Evolutionary conservation across 768 basidiomycete species (phyloP), one percentile per base, ranked within the genome.

Genomic region (Obba rivulosa): DNA sequence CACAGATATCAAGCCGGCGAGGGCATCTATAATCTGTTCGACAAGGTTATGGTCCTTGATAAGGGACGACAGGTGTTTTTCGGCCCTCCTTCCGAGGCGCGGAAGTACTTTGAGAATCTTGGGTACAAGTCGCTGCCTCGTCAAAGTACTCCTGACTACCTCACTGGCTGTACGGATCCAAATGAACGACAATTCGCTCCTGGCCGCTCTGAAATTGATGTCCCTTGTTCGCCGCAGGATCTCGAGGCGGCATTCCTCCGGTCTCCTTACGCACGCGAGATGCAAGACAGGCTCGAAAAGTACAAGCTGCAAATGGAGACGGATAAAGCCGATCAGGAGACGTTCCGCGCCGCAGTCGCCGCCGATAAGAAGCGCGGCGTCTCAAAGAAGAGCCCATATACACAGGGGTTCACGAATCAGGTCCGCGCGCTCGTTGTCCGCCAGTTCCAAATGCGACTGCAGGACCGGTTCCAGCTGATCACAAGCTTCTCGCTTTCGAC

Each of bases 31-130:
- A 73, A 81, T 0, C 57, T 85, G 2, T 94, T 95, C 61, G 92
- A 94, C 71, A 92, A 92, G 64, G 88, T 95, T 28, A 71, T 91
- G 57, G 79, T 95, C 24, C 74, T 96, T 52, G 80, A 87, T 65
- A 72, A 86, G 56, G 89, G 92, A 9, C 85, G 76, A 22, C 85
- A 87, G 63, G 85, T 88, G 10, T 95, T 82, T 72, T 89, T 78
- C 58, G 92, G 92, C 23, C 79, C 84, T 7, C 76, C 81, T 3
- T 69, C 75, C 8, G 77, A 84, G 51, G 92, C 92, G 14, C 79
- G 88, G 14, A 68, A 69, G 1, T 94, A 94, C 68, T 92, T 96
- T 57, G 78, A 87, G 55, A 64, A 66, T 24, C 68, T 91, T 37
- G 89, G 91, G 16, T 90, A 81, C 66, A 77, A 78, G 34, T 52